A percentile compares a stretch with the other conserved stretches of the same genome.
These are phyloP conservation scores for Paramecium primaurelia DNA, from an alignment of 73 alveolate genomes.

Conservation along the genomic window DNA sequence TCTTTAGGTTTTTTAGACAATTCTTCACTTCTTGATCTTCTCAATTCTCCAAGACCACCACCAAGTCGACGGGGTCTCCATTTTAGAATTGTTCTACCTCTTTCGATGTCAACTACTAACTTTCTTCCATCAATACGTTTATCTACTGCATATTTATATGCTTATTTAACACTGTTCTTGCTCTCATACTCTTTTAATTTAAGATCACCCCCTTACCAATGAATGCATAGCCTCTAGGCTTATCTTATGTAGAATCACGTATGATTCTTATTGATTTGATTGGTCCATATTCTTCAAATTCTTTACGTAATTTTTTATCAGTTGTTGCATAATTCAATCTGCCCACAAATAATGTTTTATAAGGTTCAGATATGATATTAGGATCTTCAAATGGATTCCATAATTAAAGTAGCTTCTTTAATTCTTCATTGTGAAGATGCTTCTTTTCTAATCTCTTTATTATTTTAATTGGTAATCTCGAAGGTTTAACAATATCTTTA, in stretches of 20 bases:
- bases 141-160: conserved; percentile 81
- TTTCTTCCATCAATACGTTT: conserved; percentile 91
- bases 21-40: conserved; percentile 26
- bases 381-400: conserved; percentile 59
- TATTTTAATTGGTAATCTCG: not conserved
- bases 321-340: conserved; percentile 80
- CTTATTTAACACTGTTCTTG: conserved; percentile 74
- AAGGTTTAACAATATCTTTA: not conserved
- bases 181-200: conserved; percentile 77
- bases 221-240: conserved; percentile 96
- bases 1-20: not conserved
- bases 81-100: conserved; percentile 82
- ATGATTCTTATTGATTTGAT: conserved; percentile 81
- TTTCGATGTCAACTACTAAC: conserved; percentile 86
- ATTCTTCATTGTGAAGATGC: not conserved
- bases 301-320: conserved; percentile 79
- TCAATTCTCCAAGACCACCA: conserved; percentile 83
- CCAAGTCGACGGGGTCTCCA: conserved; percentile 91
- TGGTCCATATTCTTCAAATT: conserved; percentile 89
- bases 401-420: not conserved
- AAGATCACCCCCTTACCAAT: conserved; percentile 44
- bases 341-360: conserved; percentile 87
- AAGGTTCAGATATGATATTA: conserved; percentile 68
- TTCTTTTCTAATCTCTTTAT: not conserved
- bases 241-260: conserved; percentile 76